Conservation (phyloP, 2,329 filamentous ascomycete species). For the Penicillium sp. region DNA sequence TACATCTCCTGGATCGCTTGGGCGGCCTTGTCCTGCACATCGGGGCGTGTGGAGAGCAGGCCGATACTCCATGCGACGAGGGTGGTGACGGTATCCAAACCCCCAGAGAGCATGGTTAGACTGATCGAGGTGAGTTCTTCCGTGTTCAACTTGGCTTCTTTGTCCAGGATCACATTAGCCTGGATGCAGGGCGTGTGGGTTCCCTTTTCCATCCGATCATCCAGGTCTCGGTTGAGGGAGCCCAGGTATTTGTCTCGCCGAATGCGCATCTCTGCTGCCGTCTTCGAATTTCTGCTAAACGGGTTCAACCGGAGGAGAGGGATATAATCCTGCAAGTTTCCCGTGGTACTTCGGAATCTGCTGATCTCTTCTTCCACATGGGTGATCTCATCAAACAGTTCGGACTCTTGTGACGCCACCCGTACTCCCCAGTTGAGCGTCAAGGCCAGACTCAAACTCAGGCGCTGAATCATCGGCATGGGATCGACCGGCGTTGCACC, state of each 20-base stretch:
- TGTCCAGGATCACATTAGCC: conserved; percentile 65
- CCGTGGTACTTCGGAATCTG: conserved; percentile 72
- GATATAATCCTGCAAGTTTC: conserved; percentile 79
- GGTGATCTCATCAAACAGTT: conserved; percentile 70
- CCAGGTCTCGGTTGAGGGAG: conserved; percentile 58
- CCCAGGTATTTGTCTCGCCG: conserved; percentile 63
- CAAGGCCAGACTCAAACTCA: conserved; percentile 62
- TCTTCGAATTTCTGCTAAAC: conserved; percentile 58
- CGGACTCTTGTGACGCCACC: conserved; percentile 60
- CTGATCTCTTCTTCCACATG: conserved; percentile 72
- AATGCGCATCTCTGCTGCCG: conserved; percentile 60
- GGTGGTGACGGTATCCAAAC: conserved; percentile 67
- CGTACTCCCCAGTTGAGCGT: conserved; percentile 68
- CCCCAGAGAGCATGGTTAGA: conserved; percentile 68
- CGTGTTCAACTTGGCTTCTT: conserved; percentile 62
- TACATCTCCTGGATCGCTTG: conserved; percentile 59
- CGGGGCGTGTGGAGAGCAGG: conserved; percentile 59
- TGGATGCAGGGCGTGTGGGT: conserved; percentile 66
- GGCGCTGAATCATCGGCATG: conserved; percentile 68
- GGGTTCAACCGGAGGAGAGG: conserved; percentile 69
- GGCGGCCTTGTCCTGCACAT: conserved; percentile 63
- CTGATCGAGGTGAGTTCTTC: conserved; percentile 67
- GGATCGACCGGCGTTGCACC: conserved; percentile 60
- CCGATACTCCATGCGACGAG: conserved; percentile 66
- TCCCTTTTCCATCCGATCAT: conserved; percentile 61